Conservation (phyloP, 1,139 yeast genomes). For the Maudiozyma humilis region DNA sequence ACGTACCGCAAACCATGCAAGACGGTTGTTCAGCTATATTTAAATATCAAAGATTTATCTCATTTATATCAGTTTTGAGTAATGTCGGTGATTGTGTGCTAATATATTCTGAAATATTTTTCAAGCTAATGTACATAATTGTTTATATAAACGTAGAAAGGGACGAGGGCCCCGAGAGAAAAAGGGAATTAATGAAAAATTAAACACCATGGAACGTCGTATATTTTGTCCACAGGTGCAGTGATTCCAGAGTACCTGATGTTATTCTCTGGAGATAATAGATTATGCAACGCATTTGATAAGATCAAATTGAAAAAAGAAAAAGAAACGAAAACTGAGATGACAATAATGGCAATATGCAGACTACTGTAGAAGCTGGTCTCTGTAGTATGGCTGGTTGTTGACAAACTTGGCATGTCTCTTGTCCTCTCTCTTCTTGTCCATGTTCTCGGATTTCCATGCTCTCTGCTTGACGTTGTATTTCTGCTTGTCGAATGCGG, state of each 20-base stretch:
- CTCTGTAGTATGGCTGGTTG: constrained; percentile 86
- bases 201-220: too few species aligned
- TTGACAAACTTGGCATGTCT: constrained; percentile 75
- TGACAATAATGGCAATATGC: not conserved
- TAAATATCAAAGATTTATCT: not conserved
- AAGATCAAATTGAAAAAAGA: not conserved
- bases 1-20: too few species aligned
- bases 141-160: not conserved
- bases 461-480: constrained; percentile 60
- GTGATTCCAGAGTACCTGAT: not conserved
- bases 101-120: too few species aligned
- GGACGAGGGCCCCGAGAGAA: not conserved
- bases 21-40: not conserved
- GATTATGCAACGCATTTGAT: not conserved
- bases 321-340: not conserved
- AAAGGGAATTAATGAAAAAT: too few species aligned
- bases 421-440: constrained; percentile 64
- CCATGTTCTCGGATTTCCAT: constrained; percentile 65
- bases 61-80: too few species aligned
- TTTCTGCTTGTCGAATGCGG: constrained; percentile 44
- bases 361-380: constrained; percentile 67
- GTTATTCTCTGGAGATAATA: not conserved
- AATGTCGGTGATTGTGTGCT: not conserved
- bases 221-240: not conserved
- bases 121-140: not conserved